Base-by-base conservation (phyloP, 164 flowering plant genomes). In the Macadamia integrifolia region DNA sequence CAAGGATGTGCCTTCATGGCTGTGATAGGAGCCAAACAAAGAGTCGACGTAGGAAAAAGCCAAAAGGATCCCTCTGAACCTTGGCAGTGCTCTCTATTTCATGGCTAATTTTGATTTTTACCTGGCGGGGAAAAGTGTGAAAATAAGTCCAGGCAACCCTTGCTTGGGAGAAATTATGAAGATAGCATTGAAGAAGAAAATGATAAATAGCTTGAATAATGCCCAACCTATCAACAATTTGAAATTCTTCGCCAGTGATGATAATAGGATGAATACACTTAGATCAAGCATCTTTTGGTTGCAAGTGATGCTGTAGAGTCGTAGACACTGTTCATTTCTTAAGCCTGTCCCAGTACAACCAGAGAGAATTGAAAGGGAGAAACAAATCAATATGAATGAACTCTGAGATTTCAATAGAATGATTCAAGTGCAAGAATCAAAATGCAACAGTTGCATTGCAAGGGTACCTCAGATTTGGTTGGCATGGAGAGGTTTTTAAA, bases 1-100 rank as follows among this genome's bases (percentile, higher is more conserved):
- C 88, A 75, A 80, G 91, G 70, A 85, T 88, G 90, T 92, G 97
- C 76, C 62, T 85, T 67, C 88, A 78, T 58, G 78, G 79, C 65
- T 85, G 84, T 86, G 81, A 76, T 11, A 68, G 58, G 23, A 71
- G 57, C 12, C 40, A 35, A 35, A 35, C 40, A 35, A 35, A 35
- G 40, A 35, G 40, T 35, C 40, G 40, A 5, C 40, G 40, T 35
- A 35, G 40, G 40, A 35, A 35, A 5, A 61, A 77, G 23, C 13
- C 23, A 49, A 66, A 46, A 46, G 72, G 62, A 42, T 69, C 68
- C 66, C 76, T 74, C 67, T 81, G 67, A 85, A 52, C 64, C 52
- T 50, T 15, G 53, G 18, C n/a, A 28, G 7, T 60, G 11, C 17
- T 59, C 11, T 65, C n/a, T 49, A n/a, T 23, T 17, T 64, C 3